These are phyloP conservation scores for Fusarium irregulare DNA, from an alignment of 2,329 filamentous ascomycete species.

Conservation along the genomic window DNA sequence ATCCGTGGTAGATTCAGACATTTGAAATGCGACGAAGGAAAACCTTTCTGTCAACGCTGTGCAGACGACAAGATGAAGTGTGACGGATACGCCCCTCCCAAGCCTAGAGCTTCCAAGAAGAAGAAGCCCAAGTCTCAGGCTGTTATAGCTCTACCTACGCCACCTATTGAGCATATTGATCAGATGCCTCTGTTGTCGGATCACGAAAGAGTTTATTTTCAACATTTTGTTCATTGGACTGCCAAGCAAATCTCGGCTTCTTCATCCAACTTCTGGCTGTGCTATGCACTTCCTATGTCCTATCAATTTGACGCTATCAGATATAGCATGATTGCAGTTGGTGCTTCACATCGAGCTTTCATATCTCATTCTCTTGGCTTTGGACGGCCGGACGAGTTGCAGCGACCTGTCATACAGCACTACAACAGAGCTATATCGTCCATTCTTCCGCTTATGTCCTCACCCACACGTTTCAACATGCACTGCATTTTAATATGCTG, in stretches of 20 bases:
- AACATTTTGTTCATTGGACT: conserved; percentile 12
- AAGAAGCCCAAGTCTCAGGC: not conserved
- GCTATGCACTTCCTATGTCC: conserved; percentile 16
- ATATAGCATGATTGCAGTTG: conserved; percentile 17
- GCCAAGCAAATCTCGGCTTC: conserved; percentile 1
- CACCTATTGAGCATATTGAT: not conserved
- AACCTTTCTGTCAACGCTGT: conserved; percentile 15
- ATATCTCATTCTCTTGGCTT: conserved; percentile 2
- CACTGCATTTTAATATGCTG: conserved; percentile 9
- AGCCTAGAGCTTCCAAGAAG: conserved; percentile 1
- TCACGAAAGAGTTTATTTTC: not conserved
- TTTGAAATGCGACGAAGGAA: conserved; percentile 16
- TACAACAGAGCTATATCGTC: conserved; percentile 20
- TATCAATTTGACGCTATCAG: conserved; percentile 4
- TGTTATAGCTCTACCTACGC: rapidly evolving
- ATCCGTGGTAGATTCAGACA: not conserved
- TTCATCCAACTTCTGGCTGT: conserved; percentile 12
- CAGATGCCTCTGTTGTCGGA: not conserved
- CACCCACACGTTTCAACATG: not conserved
- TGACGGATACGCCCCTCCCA: conserved; percentile 14
- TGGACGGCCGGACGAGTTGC: not conserved
- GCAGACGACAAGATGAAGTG: conserved; percentile 19
- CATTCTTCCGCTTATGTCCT: conserved; percentile 5
- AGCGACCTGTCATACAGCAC: conserved; percentile 11
- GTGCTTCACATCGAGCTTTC: conserved; percentile 14